Percentiles rank a stretch among this genome's conserved stretches.
These are phyloP conservation scores for Globisporangium splendens DNA, from an alignment of 352 stramenopile genomes.

Conservation along the genomic window DNA sequence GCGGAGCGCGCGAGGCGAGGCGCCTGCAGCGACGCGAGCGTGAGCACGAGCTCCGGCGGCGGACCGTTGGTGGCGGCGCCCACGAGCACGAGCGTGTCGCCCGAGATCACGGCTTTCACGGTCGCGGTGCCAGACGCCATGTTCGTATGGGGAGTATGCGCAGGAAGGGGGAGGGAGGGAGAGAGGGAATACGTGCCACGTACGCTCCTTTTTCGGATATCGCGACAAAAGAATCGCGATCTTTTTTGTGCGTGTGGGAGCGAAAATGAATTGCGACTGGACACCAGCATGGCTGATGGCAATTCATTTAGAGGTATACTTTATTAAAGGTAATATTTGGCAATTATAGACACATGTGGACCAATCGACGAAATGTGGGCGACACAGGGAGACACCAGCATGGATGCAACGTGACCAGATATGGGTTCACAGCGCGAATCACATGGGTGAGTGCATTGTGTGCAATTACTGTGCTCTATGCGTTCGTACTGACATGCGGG, in stretches of 20 bases:
- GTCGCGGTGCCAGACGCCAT: conserved; percentile 88
- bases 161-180: conserved; percentile 3
- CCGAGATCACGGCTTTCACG: conserved; percentile 97
- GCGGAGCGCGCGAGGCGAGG: conserved; percentile 84
- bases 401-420: too few species aligned
- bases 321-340: too few species aligned
- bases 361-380: too few species aligned
- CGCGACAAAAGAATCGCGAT: neutral
- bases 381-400: too few species aligned
- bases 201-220: neutral
- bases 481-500: too few species aligned
- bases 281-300: neutral
- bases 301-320: too few species aligned
- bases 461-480: too few species aligned
- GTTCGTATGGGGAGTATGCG: neutral
- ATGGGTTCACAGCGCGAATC: too few species aligned
- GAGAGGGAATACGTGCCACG: conserved; percentile 4
- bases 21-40: conserved; percentile 93
- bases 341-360: too few species aligned
- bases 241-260: neutral
- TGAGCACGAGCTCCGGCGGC: conserved; percentile 95
- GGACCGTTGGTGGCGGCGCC: conserved; percentile 80
- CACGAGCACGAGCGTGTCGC: conserved; percentile 97
- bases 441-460: too few species aligned
- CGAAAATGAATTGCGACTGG: neutral